Conservation (phyloP, 192 early-diverging fungal species). For the Coemansia sp. region DNA sequence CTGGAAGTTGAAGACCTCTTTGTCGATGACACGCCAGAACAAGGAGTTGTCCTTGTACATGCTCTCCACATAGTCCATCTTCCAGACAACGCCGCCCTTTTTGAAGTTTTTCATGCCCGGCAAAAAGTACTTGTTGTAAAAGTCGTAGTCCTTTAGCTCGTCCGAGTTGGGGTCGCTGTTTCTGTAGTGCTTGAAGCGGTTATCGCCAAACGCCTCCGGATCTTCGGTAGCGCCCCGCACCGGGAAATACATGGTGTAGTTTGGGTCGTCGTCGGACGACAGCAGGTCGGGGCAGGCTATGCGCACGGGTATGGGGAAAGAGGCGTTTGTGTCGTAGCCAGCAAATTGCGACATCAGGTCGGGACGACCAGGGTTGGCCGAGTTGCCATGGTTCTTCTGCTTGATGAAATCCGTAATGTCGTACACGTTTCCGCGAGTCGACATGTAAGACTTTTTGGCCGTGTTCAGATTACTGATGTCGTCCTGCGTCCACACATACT, state of each 20-base stretch:
- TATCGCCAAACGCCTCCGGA: slow-evolving; percentile 11
- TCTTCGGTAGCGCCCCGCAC: slow-evolving; percentile 11
- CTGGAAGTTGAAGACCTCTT: slow-evolving; percentile 67
- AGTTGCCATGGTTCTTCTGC: slow-evolving; percentile 50
- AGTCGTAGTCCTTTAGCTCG: slow-evolving; percentile 26
- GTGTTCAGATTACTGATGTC: slow-evolving; percentile 61
- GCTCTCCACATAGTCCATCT: slow-evolving; percentile 55
- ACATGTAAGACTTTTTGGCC: slow-evolving; percentile 55
- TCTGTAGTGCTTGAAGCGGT: slow-evolving; percentile 23
- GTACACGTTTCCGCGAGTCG: slow-evolving; percentile 78
- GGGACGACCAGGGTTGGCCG: slow-evolving; percentile 9
- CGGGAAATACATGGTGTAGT: slow-evolving; percentile 25
- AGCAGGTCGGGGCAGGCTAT: slow-evolving; percentile 59
- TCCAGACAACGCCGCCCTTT: slow-evolving; percentile 68
- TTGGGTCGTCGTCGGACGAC: slow-evolving; percentile 11
- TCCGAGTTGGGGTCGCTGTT: slow-evolving; percentile 19
- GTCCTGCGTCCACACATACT: slow-evolving; percentile 66
- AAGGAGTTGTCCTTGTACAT: slow-evolving; percentile 52
- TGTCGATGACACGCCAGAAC: slow-evolving; percentile 61
- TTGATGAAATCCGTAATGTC: slow-evolving; percentile 59
- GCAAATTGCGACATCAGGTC: slow-evolving; percentile 30
- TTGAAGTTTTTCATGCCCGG: slow-evolving; percentile 34
- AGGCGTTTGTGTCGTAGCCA: slow-evolving; percentile 56
- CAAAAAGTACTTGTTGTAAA: slow-evolving; percentile 23
- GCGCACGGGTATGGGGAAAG: slow-evolving; percentile 62